Evolutionary conservation across 345 rosid species (phyloP), one percentile per base, ranked within the genome.

Genomic region (Salix viminalis): DNA sequence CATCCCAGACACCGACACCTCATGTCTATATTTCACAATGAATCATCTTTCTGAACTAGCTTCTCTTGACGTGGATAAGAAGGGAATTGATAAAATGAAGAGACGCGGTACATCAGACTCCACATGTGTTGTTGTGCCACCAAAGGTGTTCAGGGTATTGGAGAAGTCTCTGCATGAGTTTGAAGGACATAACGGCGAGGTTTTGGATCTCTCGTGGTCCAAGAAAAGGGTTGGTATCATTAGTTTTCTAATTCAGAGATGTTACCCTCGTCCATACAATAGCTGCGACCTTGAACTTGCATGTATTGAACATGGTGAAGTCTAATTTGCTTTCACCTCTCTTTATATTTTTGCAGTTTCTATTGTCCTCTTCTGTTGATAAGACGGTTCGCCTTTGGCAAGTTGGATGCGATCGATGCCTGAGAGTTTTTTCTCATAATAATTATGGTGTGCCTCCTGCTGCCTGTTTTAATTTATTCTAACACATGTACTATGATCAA

Each of bases 181-280:
- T 77, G 86, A 54, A 46, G 97, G 94, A 70, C 97, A 92, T 80
- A 68, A 7, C 6, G 84, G 86, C 34, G 96, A 91, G 79, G 83
- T 92, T 75, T 86, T 92, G 87, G 92, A 89, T 86, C 91, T 92
- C 75, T 81, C 96, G 1, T 92, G 97, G 97, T 92, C 97, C 14
- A 86, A 84, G 79, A 85, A 85, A 81, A 89, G 90, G 90, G 97
- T 92, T 68, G 87, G 87, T 79, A 42, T 65, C 68, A 67, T 21
- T n/a, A 67, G 41, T 5, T 39, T 10, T 41, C 32, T 24, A 58
- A 23, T 58, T 58, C 28, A 58, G 28, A n/a, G 64, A 58, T 8
- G 10, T 23, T 58, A 11, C 23, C 10, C 64, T 4, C 64, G 23
- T 58, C 28, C 14, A 2, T 58, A 9, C 4, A n/a, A 58, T 32